Percentiles rank a stretch among this genome's conserved stretches.
Conservation (phyloP, 2,329 filamentous ascomycete genomes). For the Colletotrichum tamarilloi region DNA sequence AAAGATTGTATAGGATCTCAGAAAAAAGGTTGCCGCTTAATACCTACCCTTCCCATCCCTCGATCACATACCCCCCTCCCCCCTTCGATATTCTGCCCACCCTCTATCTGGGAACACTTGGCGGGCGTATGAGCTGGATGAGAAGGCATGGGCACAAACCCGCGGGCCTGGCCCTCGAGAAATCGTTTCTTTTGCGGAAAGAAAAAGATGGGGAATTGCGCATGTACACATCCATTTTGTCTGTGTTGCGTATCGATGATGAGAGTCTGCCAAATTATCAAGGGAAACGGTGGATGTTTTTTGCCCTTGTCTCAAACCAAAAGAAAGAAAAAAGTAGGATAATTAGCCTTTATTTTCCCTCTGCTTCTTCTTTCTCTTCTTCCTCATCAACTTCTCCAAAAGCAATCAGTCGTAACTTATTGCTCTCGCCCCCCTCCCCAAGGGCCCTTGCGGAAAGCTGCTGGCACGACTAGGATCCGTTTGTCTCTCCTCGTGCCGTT, state of each 20-base stretch:
- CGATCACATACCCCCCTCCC: background rate
- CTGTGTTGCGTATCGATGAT: slow-evolving; percentile 10
- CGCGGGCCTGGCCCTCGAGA: background rate
- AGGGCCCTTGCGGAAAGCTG: background rate
- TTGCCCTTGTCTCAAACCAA: slow-evolving; percentile 16
- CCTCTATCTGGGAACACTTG: slow-evolving; percentile 12
- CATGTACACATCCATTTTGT: too few relatives aligned
- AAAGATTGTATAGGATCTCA: slow-evolving; percentile 10
- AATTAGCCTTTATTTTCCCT: background rate
- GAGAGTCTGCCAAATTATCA: background rate
- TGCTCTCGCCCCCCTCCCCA: background rate
- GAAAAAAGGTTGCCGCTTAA: too few relatives aligned
- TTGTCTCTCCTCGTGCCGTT: background rate
- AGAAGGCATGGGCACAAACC: background rate
- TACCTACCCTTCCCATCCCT: background rate
- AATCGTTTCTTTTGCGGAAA: slow-evolving; percentile 26
- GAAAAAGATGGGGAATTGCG: background rate
- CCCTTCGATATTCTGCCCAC: background rate
- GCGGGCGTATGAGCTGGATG: background rate
- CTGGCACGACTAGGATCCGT: background rate
- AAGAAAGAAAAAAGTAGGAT: slow-evolving; percentile 7
- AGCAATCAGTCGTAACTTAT: slow-evolving; percentile 9
- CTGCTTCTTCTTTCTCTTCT: too few relatives aligned
- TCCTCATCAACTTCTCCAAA: background rate
- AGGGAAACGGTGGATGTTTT: background rate